Evolutionary conservation across 305 asterid genomes (phyloP).

Genomic region (Fraxinus paxiana): DNA sequence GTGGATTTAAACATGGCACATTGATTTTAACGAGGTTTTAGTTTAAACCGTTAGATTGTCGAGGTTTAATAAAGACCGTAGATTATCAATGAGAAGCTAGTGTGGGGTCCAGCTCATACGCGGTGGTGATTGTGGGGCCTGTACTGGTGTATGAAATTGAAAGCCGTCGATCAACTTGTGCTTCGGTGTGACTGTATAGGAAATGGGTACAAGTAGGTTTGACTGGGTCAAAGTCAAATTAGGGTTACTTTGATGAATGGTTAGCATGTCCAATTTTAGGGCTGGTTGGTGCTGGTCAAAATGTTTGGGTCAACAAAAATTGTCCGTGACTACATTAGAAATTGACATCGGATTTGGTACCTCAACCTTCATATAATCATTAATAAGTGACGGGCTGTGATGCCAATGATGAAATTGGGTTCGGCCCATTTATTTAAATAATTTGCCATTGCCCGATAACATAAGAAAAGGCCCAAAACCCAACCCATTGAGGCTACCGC

Average conservation of each 20-base stretch:
- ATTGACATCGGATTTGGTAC: neutral
- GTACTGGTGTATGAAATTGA: neutral
- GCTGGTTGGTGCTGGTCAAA: neutral
- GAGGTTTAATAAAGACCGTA: constrained; percentile 20
- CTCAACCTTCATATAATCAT: neutral
- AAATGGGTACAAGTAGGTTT: neutral
- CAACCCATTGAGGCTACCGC: no score
- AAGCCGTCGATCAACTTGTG: neutral
- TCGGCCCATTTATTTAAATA: no score
- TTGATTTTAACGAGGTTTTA: neutral
- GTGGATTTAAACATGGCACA: neutral
- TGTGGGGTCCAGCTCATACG: constrained; percentile 31
- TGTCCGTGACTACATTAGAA: neutral
- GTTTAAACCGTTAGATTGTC: constrained; percentile 1
- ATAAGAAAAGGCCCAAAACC: no score
- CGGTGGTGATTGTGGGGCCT: constrained; percentile 25
- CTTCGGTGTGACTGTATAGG: neutral
- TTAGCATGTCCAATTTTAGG: neutral
- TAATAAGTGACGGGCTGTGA: neutral
- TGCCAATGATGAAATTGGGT: no score
- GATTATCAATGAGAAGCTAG: constrained; percentile 6
- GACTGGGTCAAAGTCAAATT: neutral
- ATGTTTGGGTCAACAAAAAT: neutral
- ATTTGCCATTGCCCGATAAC: no score
- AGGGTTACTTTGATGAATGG: neutral